Base-by-base conservation (phyloP, 176 grass and related monocot genomes). In the Dendrocalamus sinicus region DNA sequence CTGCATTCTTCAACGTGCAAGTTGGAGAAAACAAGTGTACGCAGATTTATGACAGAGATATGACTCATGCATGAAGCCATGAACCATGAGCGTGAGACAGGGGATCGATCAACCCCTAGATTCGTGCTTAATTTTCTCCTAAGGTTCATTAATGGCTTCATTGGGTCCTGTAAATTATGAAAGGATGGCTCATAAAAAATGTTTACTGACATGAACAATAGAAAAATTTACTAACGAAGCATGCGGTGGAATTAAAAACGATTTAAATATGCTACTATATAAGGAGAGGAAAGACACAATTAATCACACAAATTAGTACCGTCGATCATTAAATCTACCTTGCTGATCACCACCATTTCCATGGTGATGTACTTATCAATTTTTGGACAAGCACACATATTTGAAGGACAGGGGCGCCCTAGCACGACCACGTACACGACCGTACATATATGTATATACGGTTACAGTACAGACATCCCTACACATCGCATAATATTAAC, bases 41-140 rank as follows among this genome's bases (percentile, higher is more conserved):
- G 63, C 64, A 67, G 61, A 51, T 80, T 44, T 68, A 4, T 91
- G 74, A 87, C 69, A 80, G 75, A 75, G 75, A 76, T 54, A 72
- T 79, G 75, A 8, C 12, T 12, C 53, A 23, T 5, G 37, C 37
- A 37, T 37, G 37, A 37, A 39, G 37, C 37, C 32, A 35, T 83
- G 79, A 66, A 81, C 61, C 67, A 62, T 53, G 62, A 69, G 82
- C 57, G 67, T 22, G 16, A 80, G 80, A 84, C 85, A 86, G 8
- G 80, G 89, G 69, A 62, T 55, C 80, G 37, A 72, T 87, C 80
- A 74, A 28, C 43, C 80, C 81, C 9, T 80, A 70, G 69, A 75
- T 87, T 54, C 73, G 75, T 87, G 75, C 75, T 84, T 91, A 87
- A 75, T 80, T 91, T 80, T 53, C 85, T 84, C 69, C 77, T 22